A percentile compares a stretch with the other conserved stretches of the same genome.
phyloP scores from a whole-genome alignment of 306 rosid genomes.

The Notholithocarpus densiflorus region DNA sequence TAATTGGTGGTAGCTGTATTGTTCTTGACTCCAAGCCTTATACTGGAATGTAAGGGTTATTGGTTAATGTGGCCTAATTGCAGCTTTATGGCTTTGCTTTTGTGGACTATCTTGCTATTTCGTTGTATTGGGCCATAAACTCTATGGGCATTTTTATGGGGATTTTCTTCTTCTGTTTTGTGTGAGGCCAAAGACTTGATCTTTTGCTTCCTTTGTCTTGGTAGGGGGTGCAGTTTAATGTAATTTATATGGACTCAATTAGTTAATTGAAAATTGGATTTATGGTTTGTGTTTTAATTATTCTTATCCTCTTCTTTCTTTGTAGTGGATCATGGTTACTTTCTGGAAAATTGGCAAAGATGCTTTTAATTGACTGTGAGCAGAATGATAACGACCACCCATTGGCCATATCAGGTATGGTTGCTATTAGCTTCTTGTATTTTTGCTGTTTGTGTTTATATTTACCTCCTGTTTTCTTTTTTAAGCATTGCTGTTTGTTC shows the following conservation, averaged over 20 bases:
- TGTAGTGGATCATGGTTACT: slow-evolving; percentile 84
- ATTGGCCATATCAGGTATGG: slow-evolving; percentile 69
- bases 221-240: background rate
- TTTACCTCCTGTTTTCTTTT: slow-evolving; percentile 7
- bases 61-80: background rate
- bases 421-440: slow-evolving; percentile 10
- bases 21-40: background rate
- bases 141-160: too few relatives aligned
- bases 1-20: background rate
- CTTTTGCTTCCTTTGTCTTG: background rate
- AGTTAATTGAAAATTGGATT: background rate
- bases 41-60: background rate
- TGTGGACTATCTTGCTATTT: background rate
- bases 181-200: background rate
- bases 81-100: background rate
- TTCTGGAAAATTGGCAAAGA: slow-evolving; percentile 75
- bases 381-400: slow-evolving; percentile 60
- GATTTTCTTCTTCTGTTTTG: background rate
- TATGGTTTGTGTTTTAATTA: slow-evolving; percentile 7
- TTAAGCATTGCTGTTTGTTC: background rate
- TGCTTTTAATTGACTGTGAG: slow-evolving; percentile 80
- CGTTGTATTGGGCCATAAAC: background rate
- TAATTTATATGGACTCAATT: background rate
- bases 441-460: slow-evolving; percentile 14
- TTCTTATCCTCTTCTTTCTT: slow-evolving; percentile 19